These are phyloP conservation scores for Corylus americana DNA, from an alignment of 306 rosid species.

Conservation along the genomic window DNA sequence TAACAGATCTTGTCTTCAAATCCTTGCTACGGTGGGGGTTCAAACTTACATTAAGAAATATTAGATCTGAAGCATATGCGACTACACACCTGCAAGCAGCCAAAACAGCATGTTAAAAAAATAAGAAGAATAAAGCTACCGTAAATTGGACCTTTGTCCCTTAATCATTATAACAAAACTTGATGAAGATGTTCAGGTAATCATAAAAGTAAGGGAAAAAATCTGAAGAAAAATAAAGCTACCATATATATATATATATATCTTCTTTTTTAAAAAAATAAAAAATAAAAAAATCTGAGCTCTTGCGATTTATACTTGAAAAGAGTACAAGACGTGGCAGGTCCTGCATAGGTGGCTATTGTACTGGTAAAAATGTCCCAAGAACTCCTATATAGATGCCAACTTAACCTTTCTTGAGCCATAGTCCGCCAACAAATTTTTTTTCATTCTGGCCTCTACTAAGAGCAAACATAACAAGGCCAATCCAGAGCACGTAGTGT, in stretches of 20 bases:
- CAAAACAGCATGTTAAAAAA: neutral
- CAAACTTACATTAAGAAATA: conserved; percentile 68
- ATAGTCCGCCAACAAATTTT: neutral
- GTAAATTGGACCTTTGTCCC: neutral
- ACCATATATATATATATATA: too few relatives aligned
- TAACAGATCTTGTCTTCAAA: conserved; percentile 62
- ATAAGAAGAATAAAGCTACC: conserved; percentile 6
- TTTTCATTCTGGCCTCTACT: neutral
- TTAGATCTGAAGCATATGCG: conserved; percentile 85
- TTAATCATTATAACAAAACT: neutral
- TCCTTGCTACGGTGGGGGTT: conserved; percentile 79
- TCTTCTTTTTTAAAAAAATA: too few relatives aligned
- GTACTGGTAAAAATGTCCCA: neutral
- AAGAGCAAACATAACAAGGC: neutral
- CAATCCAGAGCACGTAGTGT: too few relatives aligned
- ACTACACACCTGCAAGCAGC: conserved; percentile 77
- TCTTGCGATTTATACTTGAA: neutral
- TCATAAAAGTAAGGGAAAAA: too few relatives aligned
- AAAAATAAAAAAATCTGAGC: neutral
- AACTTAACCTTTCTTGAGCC: neutral
- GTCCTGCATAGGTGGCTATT: neutral
- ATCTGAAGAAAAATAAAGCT: neutral
- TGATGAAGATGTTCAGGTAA: neutral
- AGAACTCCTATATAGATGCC: neutral
- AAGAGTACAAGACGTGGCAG: neutral